Conservation (phyloP, 2,329 filamentous ascomycete genomes). For the Xylariales sp. region DNA sequence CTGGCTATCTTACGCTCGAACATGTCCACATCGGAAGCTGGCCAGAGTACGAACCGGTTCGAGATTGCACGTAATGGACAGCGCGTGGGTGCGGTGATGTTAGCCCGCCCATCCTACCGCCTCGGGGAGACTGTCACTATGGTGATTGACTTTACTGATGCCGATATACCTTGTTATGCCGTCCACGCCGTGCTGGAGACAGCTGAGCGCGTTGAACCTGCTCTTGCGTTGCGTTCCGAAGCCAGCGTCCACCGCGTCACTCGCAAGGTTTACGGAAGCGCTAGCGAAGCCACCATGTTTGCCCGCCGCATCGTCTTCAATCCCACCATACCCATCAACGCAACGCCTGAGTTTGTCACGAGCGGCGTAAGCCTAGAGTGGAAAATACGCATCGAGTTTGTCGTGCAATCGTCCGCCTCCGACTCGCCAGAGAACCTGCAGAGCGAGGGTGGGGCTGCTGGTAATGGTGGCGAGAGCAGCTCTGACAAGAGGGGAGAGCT, state of each 20-base stretch:
- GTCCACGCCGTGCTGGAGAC: conserved; percentile 83
- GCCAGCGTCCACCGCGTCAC: conserved; percentile 85
- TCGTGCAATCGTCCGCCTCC: conserved; percentile 59
- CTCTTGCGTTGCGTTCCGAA: conserved; percentile 77
- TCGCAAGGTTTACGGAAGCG: conserved; percentile 71
- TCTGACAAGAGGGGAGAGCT: too few species aligned
- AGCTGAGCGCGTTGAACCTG: conserved; percentile 74
- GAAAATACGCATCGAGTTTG: conserved; percentile 89
- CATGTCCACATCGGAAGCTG: conserved; percentile 53
- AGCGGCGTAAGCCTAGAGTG: conserved; percentile 84
- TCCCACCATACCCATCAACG: conserved; percentile 75
- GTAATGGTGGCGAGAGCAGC: too few species aligned
- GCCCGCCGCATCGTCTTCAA: conserved; percentile 74
- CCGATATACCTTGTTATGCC: conserved; percentile 79
- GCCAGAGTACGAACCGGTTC: conserved; percentile 85
- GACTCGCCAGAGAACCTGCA: conserved; percentile 15
- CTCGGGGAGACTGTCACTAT: conserved; percentile 84
- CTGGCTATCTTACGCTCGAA: conserved; percentile 85
- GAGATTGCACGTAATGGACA: conserved; percentile 91
- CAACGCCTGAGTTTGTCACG: conserved; percentile 89
- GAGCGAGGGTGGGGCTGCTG: conserved; percentile 24
- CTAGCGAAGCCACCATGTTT: conserved; percentile 79
- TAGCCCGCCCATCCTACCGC: conserved; percentile 83
- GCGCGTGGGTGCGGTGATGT: conserved; percentile 83
- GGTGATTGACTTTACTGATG: conserved; percentile 75